phyloP scores from a whole-genome alignment of 257 asterid species.

The Voacanga thouarsii region DNA sequence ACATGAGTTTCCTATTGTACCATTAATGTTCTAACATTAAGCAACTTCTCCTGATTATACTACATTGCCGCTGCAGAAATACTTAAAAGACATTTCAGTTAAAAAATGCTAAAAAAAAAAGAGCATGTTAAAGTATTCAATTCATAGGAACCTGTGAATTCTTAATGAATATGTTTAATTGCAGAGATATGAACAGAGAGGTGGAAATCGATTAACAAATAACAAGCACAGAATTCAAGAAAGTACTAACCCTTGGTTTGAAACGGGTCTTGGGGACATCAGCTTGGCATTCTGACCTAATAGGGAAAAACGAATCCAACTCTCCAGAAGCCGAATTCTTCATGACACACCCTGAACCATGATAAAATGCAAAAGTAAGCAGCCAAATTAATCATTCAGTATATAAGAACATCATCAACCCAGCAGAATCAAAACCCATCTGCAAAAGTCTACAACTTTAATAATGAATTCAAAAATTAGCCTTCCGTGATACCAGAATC shows the following conservation, averaged over 20 bases:
- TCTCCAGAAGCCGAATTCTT: slow-evolving; percentile 51
- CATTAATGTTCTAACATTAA: background rate
- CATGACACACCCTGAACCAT: slow-evolving; percentile 18
- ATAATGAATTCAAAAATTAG: background rate
- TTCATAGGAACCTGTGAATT: background rate
- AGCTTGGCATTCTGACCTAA: slow-evolving; percentile 78
- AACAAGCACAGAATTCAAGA: slow-evolving; percentile 3
- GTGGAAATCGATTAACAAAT: slow-evolving; percentile 3
- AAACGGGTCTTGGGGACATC: slow-evolving; percentile 82
- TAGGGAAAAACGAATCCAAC: slow-evolving; percentile 73
- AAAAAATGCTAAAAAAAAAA: background rate
- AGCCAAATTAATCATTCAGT: background rate
- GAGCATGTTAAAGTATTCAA: background rate
- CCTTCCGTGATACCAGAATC: background rate
- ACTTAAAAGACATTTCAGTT: background rate
- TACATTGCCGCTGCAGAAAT: background rate
- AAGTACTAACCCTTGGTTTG: slow-evolving; percentile 68
- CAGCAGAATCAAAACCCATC: background rate
- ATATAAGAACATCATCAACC: background rate
- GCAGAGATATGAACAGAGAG: background rate
- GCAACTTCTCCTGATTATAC: background rate
- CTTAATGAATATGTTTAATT: background rate
- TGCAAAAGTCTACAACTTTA: background rate
- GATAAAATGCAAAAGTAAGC: background rate
- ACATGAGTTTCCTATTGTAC: background rate